A percentile compares a stretch with the other conserved stretches of the same genome.
phyloP scores from a whole-genome alignment of 345 rosid species.

The Citrus trifoliata region DNA sequence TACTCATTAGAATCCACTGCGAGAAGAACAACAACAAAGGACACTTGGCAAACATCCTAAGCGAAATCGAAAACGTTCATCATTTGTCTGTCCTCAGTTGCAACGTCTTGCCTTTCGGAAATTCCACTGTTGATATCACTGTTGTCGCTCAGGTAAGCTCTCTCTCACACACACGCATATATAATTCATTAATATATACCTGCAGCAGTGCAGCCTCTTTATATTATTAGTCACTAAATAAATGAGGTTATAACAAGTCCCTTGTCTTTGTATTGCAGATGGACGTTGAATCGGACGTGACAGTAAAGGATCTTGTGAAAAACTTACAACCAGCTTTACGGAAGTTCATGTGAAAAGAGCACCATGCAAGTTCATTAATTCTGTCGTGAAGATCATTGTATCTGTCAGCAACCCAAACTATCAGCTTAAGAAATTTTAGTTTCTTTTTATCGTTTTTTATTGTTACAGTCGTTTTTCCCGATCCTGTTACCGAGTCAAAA shows the following conservation, averaged over 20 bases:
- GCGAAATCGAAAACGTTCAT: conserved; percentile 43
- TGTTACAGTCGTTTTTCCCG: not conserved
- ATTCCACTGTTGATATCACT: conserved; percentile 56
- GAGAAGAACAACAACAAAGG: conserved; percentile 51
- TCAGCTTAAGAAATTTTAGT: not conserved
- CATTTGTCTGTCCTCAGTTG: conserved; percentile 41
- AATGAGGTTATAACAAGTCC: too few species aligned
- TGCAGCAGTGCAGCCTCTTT: too few species aligned
- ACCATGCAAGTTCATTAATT: not conserved
- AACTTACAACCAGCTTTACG: conserved; percentile 42
- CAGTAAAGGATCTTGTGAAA: conserved; percentile 50
- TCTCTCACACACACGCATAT: too few species aligned
- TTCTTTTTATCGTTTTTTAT: not conserved
- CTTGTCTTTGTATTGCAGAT: conserved; percentile 42
- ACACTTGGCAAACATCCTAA: conserved; percentile 33
- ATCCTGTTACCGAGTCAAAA: not conserved
- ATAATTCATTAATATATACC: too few species aligned
- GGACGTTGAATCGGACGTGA: conserved; percentile 41
- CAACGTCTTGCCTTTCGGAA: conserved; percentile 55
- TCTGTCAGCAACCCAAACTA: not conserved
- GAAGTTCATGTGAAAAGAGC: conserved; percentile 20
- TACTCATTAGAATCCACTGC: conserved; percentile 62
- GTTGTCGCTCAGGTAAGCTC: conserved; percentile 56
- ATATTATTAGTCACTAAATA: too few species aligned
- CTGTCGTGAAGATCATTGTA: not conserved